Percentiles rank a stretch among this genome's conserved stretches.
Conservation (phyloP, 2,329 filamentous ascomycete genomes). For the Penicillium brevicompactum region DNA sequence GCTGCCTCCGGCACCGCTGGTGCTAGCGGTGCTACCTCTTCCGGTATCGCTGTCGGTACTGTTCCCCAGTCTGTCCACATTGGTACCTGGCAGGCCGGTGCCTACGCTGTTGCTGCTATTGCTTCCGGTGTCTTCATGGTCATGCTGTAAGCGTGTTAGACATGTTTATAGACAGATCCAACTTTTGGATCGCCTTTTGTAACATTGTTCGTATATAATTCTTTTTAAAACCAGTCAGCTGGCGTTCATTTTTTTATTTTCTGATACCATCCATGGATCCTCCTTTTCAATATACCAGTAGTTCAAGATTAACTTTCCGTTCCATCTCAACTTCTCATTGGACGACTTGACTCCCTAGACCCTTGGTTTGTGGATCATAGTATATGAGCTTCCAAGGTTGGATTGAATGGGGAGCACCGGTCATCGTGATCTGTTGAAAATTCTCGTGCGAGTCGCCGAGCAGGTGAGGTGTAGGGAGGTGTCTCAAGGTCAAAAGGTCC, state of each 20-base stretch:
- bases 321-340: no score
- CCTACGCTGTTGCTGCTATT: slow-evolving; percentile 47
- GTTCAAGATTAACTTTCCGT: neutral
- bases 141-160: slow-evolving; percentile 41
- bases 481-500: no score
- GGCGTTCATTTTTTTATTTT: neutral
- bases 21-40: slow-evolving; percentile 24
- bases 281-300: neutral
- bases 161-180: neutral
- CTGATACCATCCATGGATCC: no score
- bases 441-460: no score
- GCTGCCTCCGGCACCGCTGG: slow-evolving; percentile 19
- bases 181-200: slow-evolving; percentile 5
- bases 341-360: neutral
- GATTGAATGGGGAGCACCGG: no score
- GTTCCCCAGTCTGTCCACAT: slow-evolving; percentile 41
- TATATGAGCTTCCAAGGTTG: no score
- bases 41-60: slow-evolving; percentile 35
- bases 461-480: no score
- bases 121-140: slow-evolving; percentile 51
- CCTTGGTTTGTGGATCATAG: no score
- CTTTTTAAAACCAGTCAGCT: neutral
- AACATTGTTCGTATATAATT: slow-evolving; percentile 18
- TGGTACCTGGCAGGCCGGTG: slow-evolving; percentile 44
- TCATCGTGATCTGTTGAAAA: no score